Percentiles rank a stretch among this genome's conserved stretches.
These are phyloP conservation scores for Bipolaris sorokiniana DNA, from an alignment of 2,329 filamentous ascomycete genomes.

Conservation along the genomic window DNA sequence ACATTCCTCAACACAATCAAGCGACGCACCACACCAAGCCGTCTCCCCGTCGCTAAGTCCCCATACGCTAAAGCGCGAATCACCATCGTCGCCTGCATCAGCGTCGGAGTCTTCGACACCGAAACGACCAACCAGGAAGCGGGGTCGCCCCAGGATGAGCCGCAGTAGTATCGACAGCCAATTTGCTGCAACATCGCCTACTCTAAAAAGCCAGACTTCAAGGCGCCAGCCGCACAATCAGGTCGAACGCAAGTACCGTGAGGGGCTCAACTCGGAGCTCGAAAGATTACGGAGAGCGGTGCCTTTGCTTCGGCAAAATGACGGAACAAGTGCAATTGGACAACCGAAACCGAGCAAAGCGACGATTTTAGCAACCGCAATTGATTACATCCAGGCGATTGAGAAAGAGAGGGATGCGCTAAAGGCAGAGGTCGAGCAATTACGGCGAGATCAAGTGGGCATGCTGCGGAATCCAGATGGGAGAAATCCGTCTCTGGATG, in stretches of 20 bases:
- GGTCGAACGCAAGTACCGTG: conserved; percentile 39
- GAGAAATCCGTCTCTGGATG: not conserved
- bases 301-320: conserved; percentile 40
- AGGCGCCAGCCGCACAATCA: conserved; percentile 46
- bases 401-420: conserved; percentile 39
- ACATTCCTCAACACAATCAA: conserved; percentile 44
- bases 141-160: conserved; percentile 42
- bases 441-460: conserved; percentile 20
- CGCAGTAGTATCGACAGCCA: conserved; percentile 24
- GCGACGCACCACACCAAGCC: conserved; percentile 32
- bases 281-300: conserved; percentile 38
- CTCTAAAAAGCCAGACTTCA: conserved; percentile 24
- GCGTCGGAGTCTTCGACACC: conserved; percentile 29
- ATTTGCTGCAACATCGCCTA: conserved; percentile 14
- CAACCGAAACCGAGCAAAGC: conserved; percentile 44
- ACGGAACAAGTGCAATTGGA: conserved; percentile 32
- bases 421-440: conserved; percentile 34
- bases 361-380: conserved; percentile 40
- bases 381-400: conserved; percentile 42
- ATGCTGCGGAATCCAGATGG: not conserved
- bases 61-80: conserved; percentile 40
- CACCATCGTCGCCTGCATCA: conserved; percentile 28
- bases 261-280: conserved; percentile 41
- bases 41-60: conserved; percentile 38
- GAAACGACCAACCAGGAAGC: conserved; percentile 38